Percentiles rank a stretch among this genome's conserved stretches.
Conservation (phyloP, 2,329 filamentous ascomycete genomes). For the Talaromyces sp. region DNA sequence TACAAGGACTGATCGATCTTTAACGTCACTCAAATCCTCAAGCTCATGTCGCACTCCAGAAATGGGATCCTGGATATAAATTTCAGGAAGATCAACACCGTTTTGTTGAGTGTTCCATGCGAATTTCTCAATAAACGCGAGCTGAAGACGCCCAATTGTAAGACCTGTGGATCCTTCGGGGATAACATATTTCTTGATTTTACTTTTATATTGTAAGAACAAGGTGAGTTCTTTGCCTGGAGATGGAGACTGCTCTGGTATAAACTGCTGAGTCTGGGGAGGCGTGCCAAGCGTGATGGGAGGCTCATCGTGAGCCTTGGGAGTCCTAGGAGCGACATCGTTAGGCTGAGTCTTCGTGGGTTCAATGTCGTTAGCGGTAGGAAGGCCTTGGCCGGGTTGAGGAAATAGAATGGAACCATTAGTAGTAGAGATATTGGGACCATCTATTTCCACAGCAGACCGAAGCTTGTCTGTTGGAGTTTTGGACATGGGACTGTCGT, state of each 20-base stretch:
- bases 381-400: slow-evolving; percentile 31
- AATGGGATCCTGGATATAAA: slow-evolving; percentile 93
- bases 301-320: slow-evolving; percentile 19
- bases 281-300: slow-evolving; percentile 29
- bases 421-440: slow-evolving; percentile 36
- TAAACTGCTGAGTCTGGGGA: slow-evolving; percentile 50
- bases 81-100: slow-evolving; percentile 86
- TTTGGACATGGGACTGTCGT: slow-evolving; percentile 46
- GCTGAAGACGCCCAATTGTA: slow-evolving; percentile 79
- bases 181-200: slow-evolving; percentile 92
- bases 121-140: slow-evolving; percentile 98
- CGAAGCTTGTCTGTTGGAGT: slow-evolving; percentile 63
- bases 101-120: slow-evolving; percentile 98
- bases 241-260: slow-evolving; percentile 53
- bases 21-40: slow-evolving; percentile 87
- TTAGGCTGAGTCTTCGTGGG: slow-evolving; percentile 22
- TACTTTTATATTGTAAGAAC: slow-evolving; percentile 93
- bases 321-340: slow-evolving; percentile 9
- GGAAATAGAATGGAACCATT: slow-evolving; percentile 57
- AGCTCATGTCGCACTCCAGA: slow-evolving; percentile 96
- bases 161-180: slow-evolving; percentile 78
- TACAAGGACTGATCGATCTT: slow-evolving; percentile 90
- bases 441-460: slow-evolving; percentile 32
- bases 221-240: slow-evolving; percentile 85
- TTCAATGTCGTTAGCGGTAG: slow-evolving; percentile 33